Conservation (phyloP, 306 rosid genomes). For the Fragaria vesca region DNA sequence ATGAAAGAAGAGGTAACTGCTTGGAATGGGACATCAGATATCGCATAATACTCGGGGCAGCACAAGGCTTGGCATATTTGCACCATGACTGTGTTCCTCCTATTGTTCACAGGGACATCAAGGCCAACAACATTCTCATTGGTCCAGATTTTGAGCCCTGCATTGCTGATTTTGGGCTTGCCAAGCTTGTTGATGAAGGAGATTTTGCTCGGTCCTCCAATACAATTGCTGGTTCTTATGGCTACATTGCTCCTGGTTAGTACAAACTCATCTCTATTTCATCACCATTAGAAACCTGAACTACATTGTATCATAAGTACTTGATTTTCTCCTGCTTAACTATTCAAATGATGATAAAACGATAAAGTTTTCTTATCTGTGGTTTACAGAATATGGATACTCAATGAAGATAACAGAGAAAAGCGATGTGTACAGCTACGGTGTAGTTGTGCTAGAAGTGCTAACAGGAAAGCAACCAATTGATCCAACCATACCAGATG, state of each 20-base stretch:
- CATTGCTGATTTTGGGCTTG: slow-evolving; percentile 89
- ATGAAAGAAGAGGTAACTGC: slow-evolving; percentile 59
- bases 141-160: slow-evolving; percentile 84
- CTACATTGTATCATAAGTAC: neutral
- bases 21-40: slow-evolving; percentile 81
- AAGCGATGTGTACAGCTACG: slow-evolving; percentile 90
- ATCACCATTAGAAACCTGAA: neutral
- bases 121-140: slow-evolving; percentile 86
- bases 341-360: neutral
- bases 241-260: slow-evolving; percentile 94
- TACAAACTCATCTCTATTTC: slow-evolving; percentile 13
- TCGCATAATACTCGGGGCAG: slow-evolving; percentile 70
- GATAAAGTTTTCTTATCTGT: slow-evolving; percentile 1
- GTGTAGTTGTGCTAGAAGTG: slow-evolving; percentile 73
- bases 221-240: slow-evolving; percentile 88
- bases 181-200: slow-evolving; percentile 78
- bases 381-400: slow-evolving; percentile 69
- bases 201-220: slow-evolving; percentile 72
- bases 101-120: slow-evolving; percentile 86
- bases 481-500: slow-evolving; percentile 87
- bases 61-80: slow-evolving; percentile 86
- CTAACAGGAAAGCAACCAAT: slow-evolving; percentile 88
- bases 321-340: neutral
- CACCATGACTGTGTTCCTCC: slow-evolving; percentile 95
- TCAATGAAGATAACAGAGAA: slow-evolving; percentile 91